Evolutionary conservation across 163 green algal genomes (phyloP), one percentile per base, ranked within the genome.

Genomic region (Scenedesmus sp.): DNA sequence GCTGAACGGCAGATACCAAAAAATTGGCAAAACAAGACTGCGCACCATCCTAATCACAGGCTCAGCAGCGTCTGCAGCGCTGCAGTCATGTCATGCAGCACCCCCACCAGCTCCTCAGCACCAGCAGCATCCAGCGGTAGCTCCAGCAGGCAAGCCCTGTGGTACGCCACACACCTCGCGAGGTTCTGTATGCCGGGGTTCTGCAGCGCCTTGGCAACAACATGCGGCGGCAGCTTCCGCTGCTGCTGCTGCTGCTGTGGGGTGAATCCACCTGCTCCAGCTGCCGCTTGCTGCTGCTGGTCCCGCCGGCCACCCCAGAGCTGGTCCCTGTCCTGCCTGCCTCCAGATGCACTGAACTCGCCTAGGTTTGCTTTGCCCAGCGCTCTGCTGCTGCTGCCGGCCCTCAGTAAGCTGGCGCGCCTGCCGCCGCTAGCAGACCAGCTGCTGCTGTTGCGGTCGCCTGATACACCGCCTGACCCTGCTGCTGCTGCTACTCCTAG

Each of bases 141-240:
- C 73, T 84, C 85, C 34, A 81, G 59, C 64, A 94, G 52, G 70
- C 92, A 93, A 2, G 86, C 57, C 20, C 88, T 52, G 70, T 97
- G 94, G 90, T 96, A 95, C 5, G 94, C 94, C 57, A 97, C 86
- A 52, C 92, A 90, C 5, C 92, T 84, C 23, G 94, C 91, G 57
- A 97, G 85, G 88, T 96, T 97, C 52, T 97, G 93, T 23, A 97
- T 89, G 34, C 91, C 88, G 0, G 94, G 93, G 82, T 92, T 97
- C 3, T 76, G 26, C 26, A 85, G 70, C 15, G 96, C 92, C 87
- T 94, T 91, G 10, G 62, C 46, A 54, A 94, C 66, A 26, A 93
- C 93, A 82, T 82, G 54, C 20, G 54, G 6, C 16, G 91, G 73
- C 66, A 89, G 79, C n/a, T 55, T 57, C 26, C 12, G 20, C 34